Base-by-base conservation (phyloP, 2,329 filamentous ascomycete species). In the Verticillium klebahnii region DNA sequence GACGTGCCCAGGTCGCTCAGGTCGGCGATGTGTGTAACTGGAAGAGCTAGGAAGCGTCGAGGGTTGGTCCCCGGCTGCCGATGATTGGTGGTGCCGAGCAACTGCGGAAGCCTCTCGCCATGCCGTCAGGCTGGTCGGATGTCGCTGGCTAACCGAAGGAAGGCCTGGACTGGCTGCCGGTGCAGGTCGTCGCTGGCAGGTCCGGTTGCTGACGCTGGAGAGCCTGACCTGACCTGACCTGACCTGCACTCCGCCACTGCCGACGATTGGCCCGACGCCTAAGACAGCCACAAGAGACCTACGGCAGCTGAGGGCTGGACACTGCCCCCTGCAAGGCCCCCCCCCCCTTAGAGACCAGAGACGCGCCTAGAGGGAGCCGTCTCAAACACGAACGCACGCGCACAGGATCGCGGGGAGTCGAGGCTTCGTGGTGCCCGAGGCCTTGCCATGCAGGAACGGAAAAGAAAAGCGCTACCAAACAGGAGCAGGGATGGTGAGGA, bases 21-120 rank as follows among this genome's bases (percentile, higher is more conserved):
- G 58, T 54, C 36, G 58, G 37, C 58, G 56, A 62, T 58, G 9
- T 56, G 58, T 59, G 62, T 56, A 57, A 60, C 62, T 34, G 37
- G 19, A 25, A 45, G 55, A 39, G 62, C 57, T 50, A 23, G 25
- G 25, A 60, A 60, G 40, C 17, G 36, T 15, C 19, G 55, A 52
- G 62, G 34, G 29, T 52, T 58, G 61, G 57, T 52, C 52, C 58
- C 57, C 56, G 52, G 56, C 36, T 39, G 34, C 29, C 39, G 17
- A 50, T 57, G 58, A 34, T 61, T 60, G 60, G 29, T 58, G 39
- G 60, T 45, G 57, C 29, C 14, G 19, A 40, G 45, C 56, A 55
- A 45, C 40, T 54, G 59, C 58, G 59, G 50, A 59, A 57, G 34
- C 17, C 55, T 50, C 58, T 34, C 50, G 57, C 40, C 34, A 29